These are phyloP conservation scores for Tetraselmis striata DNA, from an alignment of 139 green algal genomes.

Conservation along the genomic window DNA sequence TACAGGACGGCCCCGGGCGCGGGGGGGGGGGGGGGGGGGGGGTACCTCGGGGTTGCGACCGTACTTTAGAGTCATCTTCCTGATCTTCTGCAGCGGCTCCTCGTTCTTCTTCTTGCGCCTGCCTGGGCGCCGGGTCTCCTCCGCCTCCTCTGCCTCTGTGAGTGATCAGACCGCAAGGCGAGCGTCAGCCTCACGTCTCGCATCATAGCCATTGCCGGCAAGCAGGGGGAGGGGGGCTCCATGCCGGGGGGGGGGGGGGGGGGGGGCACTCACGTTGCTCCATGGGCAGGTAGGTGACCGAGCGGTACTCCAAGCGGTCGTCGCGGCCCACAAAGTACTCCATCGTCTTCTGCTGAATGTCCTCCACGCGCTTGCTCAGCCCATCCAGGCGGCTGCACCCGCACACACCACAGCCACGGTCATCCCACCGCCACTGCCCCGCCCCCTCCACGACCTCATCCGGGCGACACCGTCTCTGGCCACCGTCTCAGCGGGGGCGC, in stretches of 20 bases:
- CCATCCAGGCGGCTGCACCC: constrained; percentile 63
- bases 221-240: too few species aligned
- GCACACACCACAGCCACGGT: too few species aligned
- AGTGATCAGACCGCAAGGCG: too few species aligned
- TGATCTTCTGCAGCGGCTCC: constrained; percentile 41
- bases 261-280: neutral
- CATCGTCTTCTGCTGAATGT: constrained; percentile 43
- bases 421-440: too few species aligned
- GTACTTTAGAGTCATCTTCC: constrained; percentile 80
- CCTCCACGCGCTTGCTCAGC: constrained; percentile 54
- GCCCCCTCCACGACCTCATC: too few species aligned
- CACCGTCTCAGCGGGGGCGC: neutral
- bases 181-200: too few species aligned
- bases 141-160: neutral
- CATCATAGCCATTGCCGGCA: too few species aligned
- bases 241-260: too few species aligned
- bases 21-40: too few species aligned
- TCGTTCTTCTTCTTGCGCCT: constrained; percentile 21
- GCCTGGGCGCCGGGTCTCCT: constrained; percentile 6
- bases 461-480: neutral
- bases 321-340: constrained; percentile 57
- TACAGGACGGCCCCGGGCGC: too few species aligned
- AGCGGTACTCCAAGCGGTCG: constrained; percentile 66
- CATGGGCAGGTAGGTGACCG: constrained; percentile 44
- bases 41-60: constrained; percentile 26